phyloP scores from a whole-genome alignment of 1,284 basidiomycete species.

The Ceratobasidium sp. region DNA sequence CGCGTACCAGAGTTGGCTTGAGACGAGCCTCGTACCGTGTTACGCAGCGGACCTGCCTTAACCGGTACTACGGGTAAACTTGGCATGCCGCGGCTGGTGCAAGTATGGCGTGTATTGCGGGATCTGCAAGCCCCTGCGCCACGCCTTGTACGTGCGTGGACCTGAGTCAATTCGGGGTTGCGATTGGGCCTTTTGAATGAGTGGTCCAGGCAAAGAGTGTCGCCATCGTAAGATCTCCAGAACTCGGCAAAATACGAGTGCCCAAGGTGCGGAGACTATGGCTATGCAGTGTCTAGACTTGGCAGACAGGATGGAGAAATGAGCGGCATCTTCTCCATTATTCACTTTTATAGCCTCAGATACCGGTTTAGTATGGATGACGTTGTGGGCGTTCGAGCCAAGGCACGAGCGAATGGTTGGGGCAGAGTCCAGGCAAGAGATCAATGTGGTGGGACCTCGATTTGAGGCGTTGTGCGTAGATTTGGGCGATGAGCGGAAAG shows the following conservation, averaged over 20 bases:
- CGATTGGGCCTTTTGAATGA: not conserved
- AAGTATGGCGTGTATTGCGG: not conserved
- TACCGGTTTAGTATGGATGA: not conserved
- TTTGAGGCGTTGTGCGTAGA: no score
- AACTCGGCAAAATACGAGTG: not conserved
- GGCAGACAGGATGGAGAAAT: not conserved
- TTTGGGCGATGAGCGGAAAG: no score
- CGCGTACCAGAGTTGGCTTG: not conserved
- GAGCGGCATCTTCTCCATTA: not conserved
- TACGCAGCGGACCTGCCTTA: not conserved
- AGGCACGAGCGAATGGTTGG: not conserved
- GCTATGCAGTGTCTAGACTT: constrained; percentile 2
- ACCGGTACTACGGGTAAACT: not conserved
- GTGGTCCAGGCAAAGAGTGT: not conserved
- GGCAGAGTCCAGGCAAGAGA: not conserved
- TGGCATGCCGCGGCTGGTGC: not conserved
- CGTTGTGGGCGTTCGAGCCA: not conserved
- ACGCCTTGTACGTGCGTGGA: no score
- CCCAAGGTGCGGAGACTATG: not conserved
- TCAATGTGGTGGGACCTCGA: no score
- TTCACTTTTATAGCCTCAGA: not conserved
- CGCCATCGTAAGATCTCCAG: not conserved
- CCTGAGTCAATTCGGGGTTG: not conserved
- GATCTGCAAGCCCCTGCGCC: not conserved
- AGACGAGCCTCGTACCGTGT: not conserved